phyloP scores from a whole-genome alignment of 1,139 yeast genomes.

The Pichia norvegensis region DNA sequence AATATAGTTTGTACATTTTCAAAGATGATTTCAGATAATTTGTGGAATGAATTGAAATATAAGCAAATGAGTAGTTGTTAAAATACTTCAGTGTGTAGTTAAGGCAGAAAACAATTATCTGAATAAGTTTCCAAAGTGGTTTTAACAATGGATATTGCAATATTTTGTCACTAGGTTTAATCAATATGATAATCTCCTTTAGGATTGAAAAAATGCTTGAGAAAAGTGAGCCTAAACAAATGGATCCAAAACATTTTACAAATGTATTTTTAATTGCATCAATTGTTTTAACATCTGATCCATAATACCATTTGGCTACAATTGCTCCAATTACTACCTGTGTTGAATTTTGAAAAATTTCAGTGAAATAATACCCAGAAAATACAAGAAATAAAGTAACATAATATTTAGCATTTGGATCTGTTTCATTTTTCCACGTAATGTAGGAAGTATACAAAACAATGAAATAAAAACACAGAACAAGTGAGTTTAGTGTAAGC shows the following conservation, averaged over 20 bases:
- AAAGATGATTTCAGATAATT: slow-evolving; percentile 67
- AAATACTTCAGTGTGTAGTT: slow-evolving; percentile 46
- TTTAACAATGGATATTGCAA: slow-evolving; percentile 26
- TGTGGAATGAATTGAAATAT: slow-evolving; percentile 78
- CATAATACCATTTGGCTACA: slow-evolving; percentile 89
- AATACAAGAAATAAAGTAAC: slow-evolving; percentile 43
- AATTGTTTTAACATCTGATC: slow-evolving; percentile 69
- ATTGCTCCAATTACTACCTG: slow-evolving; percentile 79
- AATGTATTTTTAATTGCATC: slow-evolving; percentile 75
- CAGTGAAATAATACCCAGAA: slow-evolving; percentile 79
- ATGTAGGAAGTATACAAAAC: slow-evolving; percentile 70
- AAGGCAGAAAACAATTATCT: slow-evolving; percentile 25
- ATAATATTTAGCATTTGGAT: neutral
- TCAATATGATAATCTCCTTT: slow-evolving; percentile 20
- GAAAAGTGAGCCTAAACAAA: slow-evolving; percentile 78
- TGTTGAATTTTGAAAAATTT: slow-evolving; percentile 73
- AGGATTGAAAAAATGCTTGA: slow-evolving; percentile 62
- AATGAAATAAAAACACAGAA: slow-evolving; percentile 42
- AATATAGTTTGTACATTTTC: slow-evolving; percentile 69
- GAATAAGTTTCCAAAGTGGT: slow-evolving; percentile 64
- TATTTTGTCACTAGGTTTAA: slow-evolving; percentile 16
- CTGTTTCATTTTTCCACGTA: slow-evolving; percentile 39
- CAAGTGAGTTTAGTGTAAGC: slow-evolving; percentile 53
- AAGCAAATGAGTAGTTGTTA: slow-evolving; percentile 84
- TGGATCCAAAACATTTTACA: slow-evolving; percentile 83